Percentiles rank a stretch among this genome's conserved stretches.
These are phyloP conservation scores for Globisporangium rhizosaccharum DNA, from an alignment of 352 stramenopile genomes.

Conservation along the genomic window DNA sequence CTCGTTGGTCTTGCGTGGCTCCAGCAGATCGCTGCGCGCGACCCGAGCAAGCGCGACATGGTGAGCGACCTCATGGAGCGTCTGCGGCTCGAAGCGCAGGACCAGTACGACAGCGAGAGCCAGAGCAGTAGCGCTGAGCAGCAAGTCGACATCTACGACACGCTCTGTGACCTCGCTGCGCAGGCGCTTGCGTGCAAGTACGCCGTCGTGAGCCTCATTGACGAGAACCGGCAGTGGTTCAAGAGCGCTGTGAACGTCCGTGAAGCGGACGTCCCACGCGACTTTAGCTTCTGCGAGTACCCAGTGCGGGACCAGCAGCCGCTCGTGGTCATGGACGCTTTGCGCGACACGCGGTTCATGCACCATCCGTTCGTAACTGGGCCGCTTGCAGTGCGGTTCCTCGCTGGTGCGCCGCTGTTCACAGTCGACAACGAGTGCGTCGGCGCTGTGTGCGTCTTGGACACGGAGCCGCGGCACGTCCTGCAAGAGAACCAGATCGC, in stretches of 20 bases:
- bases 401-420: constrained; percentile 90
- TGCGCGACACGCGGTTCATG: constrained; percentile 84
- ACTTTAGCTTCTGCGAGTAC: constrained; percentile 84
- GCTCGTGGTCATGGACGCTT: constrained; percentile 87
- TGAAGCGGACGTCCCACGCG: constrained; percentile 72
- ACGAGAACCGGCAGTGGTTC: constrained; percentile 95
- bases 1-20: constrained; percentile 77
- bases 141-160: constrained; percentile 84
- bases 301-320: constrained; percentile 63
- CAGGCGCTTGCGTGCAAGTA: constrained; percentile 76
- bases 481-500: constrained; percentile 73
- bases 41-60: constrained; percentile 68
- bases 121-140: constrained; percentile 11
- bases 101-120: constrained; percentile 16
- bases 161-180: constrained; percentile 68
- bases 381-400: constrained; percentile 89
- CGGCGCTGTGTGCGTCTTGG: constrained; percentile 71
- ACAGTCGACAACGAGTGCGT: constrained; percentile 79
- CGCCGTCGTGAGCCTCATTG: constrained; percentile 84
- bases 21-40: constrained; percentile 56
- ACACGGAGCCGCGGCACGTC: constrained; percentile 58
- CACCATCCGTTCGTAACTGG: constrained; percentile 89
- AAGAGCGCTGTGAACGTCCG: constrained; percentile 82
- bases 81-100: constrained; percentile 39
- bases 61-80: constrained; percentile 66